Evolutionary conservation across 495 filamentous ascomycete species (phyloP).

Genomic region (Daldinia concentrica): DNA sequence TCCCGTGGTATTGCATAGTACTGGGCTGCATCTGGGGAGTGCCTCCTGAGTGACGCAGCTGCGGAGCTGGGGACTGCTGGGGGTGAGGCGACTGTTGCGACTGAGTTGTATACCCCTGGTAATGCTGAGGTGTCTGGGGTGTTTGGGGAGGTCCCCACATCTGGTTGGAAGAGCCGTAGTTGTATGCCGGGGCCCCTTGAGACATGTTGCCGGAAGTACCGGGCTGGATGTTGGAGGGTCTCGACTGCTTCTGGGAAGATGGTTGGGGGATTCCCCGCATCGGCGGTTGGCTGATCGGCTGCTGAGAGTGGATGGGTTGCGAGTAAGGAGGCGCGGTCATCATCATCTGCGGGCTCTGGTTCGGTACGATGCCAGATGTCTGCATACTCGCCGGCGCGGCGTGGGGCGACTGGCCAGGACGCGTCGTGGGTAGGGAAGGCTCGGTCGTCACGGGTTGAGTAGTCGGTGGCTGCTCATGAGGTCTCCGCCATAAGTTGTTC

Average conservation of each 20-base stretch:
- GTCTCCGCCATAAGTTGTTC: slow-evolving; percentile 78
- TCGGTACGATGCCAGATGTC: slow-evolving; percentile 55
- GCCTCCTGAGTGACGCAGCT: slow-evolving; percentile 68
- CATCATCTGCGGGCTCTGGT: slow-evolving; percentile 66
- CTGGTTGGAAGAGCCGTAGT: slow-evolving; percentile 60
- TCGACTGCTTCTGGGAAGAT: slow-evolving; percentile 58
- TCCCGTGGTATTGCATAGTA: slow-evolving; percentile 65
- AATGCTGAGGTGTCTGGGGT: slow-evolving; percentile 59
- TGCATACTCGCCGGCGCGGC: slow-evolving; percentile 53
- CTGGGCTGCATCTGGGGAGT: slow-evolving; percentile 68
- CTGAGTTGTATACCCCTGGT: slow-evolving; percentile 59
- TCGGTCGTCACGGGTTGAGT: slow-evolving; percentile 60
- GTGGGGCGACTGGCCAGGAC: slow-evolving; percentile 60
- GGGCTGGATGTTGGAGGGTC: slow-evolving; percentile 55
- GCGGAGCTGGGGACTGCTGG: slow-evolving; percentile 67
- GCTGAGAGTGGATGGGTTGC: slow-evolving; percentile 62
- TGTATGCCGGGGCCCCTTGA: slow-evolving; percentile 56
- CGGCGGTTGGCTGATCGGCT: slow-evolving; percentile 59
- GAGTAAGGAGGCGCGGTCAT: slow-evolving; percentile 62
- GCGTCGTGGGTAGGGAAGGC: slow-evolving; percentile 55
- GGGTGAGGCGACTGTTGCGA: slow-evolving; percentile 67
- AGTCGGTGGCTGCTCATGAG: slow-evolving; percentile 74
- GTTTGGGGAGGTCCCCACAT: slow-evolving; percentile 60
- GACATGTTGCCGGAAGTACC: slow-evolving; percentile 50
- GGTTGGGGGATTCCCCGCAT: slow-evolving; percentile 62